Evolutionary conservation across 805 yeast species (phyloP), one percentile per base, ranked within the genome.

Genomic region (Yamadazyma sp.): DNA sequence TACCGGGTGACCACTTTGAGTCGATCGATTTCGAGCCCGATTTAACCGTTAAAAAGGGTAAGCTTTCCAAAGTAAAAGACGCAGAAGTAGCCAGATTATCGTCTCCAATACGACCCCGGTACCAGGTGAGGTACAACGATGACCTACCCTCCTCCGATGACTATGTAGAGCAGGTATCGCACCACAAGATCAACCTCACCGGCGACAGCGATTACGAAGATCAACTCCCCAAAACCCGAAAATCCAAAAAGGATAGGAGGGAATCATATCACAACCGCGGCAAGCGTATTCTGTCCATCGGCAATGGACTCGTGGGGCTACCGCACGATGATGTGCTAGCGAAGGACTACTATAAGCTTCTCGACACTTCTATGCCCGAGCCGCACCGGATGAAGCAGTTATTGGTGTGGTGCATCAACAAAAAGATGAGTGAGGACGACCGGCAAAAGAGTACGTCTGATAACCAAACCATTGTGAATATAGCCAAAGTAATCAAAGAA

Each of bases 361-460:
- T 84, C 21, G 84, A 83, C 45, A 55, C 65, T 4, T 71, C 73
- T 23, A 48, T 81, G 26, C 85, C 91, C 0, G 90, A 80, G 34
- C 88, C 90, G 2, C 83, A 80, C 48, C 70, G 78, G 45, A 78
- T 85, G 82, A 68, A 82, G 45, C 88, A 82, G 50, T 54, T 85
- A 18, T 53, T 84, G 32, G 64, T 76, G 2, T 84, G 91, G 93
- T 77, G 85, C 45, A 68, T 78, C 21, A 75, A 75, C 42, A 68
- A 81, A 48, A 66, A 69, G 23, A 46, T 73, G 28, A 64, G 60
- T 25, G 53, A 58, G 29, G 64, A 59, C 34, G 55, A 47, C 26
- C 49, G 45, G 42, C 32, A 25, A 9, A 19, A 22, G 21, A 39
- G 47, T 36, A 40, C 28, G 3, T 15, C 31, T 7, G 74, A 71